Evolutionary conservation across 805 yeast species (phyloP).

Genomic region (Lachancea dasiensis): DNA sequence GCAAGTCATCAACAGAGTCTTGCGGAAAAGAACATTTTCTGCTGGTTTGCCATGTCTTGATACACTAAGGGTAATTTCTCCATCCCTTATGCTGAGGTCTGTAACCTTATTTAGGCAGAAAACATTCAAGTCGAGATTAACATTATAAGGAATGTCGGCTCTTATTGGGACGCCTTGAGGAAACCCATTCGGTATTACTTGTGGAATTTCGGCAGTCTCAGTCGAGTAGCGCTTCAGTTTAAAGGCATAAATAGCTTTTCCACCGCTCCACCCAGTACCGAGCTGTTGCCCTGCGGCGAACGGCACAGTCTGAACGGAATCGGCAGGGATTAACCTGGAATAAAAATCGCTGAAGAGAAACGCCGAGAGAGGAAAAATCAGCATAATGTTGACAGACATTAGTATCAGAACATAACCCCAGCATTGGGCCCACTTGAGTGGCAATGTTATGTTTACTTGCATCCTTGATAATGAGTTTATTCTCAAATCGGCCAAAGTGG

Average conservation of each 20-base stretch:
- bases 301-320: slow-evolving; percentile 24
- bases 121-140: slow-evolving; percentile 22
- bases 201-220: slow-evolving; percentile 12
- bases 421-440: slow-evolving; percentile 30
- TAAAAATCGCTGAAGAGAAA: slow-evolving; percentile 28
- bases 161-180: slow-evolving; percentile 20
- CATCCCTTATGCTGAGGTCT: slow-evolving; percentile 3
- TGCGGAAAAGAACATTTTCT: slow-evolving; percentile 3
- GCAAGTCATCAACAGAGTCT: slow-evolving; percentile 5
- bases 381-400: slow-evolving; percentile 18
- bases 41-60: not conserved
- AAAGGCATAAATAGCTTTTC: slow-evolving; percentile 11
- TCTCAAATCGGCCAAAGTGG: no score
- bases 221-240: slow-evolving; percentile 12
- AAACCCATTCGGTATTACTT: slow-evolving; percentile 21
- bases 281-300: slow-evolving; percentile 13
- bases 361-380: slow-evolving; percentile 26
- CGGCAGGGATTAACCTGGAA: slow-evolving; percentile 17
- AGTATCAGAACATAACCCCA: slow-evolving; percentile 16
- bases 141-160: slow-evolving; percentile 20
- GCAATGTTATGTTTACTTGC: slow-evolving; percentile 26
- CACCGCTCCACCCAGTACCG: slow-evolving; percentile 3
- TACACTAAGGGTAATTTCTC: slow-evolving; percentile 1
- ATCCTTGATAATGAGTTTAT: slow-evolving; percentile 11
- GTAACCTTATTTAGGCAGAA: slow-evolving; percentile 17